These are phyloP conservation scores for Zymoseptoria pseudotritici DNA, from an alignment of 2,329 filamentous ascomycete genomes.

Conservation along the genomic window DNA sequence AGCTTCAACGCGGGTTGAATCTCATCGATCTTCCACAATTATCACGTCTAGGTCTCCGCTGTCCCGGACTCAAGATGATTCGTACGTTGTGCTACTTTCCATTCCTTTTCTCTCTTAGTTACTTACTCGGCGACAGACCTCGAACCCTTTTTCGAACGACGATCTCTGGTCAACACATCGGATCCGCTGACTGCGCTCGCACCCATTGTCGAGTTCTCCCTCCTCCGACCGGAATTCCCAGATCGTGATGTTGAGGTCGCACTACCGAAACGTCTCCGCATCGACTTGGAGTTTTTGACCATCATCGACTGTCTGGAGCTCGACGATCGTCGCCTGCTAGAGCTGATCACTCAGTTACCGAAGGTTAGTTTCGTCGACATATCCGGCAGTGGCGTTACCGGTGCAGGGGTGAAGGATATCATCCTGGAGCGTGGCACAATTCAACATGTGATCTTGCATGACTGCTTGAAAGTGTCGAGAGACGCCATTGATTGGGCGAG, in stretches of 20 bases:
- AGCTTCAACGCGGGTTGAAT: background rate
- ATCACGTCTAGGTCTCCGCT: background rate
- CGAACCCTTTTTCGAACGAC: background rate
- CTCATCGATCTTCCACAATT: background rate
- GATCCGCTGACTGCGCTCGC: background rate
- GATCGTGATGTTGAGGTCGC: background rate
- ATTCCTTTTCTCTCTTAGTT: background rate
- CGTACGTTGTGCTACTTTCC: background rate
- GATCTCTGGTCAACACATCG: conserved; percentile 1
- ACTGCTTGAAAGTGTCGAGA: conserved; percentile 30
- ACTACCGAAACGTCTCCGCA: background rate
- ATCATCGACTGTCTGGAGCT: conserved; percentile 5
- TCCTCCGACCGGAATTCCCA: background rate
- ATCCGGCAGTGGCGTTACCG: conserved; percentile 32
- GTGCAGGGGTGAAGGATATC: conserved; percentile 35
- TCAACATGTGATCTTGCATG: conserved; percentile 27
- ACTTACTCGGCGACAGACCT: background rate
- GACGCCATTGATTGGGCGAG: conserved; percentile 38
- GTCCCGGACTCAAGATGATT: background rate
- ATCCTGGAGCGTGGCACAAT: conserved; percentile 19
- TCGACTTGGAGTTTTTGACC: conserved; percentile 5
- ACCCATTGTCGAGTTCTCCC: background rate
- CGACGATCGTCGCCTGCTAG: conserved; percentile 28
- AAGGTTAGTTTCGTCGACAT: conserved; percentile 29
- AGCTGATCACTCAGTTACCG: conserved; percentile 18